Evolutionary conservation across 2,329 filamentous ascomycete genomes (phyloP).

Genomic region (Fusarium odoratissimum): DNA sequence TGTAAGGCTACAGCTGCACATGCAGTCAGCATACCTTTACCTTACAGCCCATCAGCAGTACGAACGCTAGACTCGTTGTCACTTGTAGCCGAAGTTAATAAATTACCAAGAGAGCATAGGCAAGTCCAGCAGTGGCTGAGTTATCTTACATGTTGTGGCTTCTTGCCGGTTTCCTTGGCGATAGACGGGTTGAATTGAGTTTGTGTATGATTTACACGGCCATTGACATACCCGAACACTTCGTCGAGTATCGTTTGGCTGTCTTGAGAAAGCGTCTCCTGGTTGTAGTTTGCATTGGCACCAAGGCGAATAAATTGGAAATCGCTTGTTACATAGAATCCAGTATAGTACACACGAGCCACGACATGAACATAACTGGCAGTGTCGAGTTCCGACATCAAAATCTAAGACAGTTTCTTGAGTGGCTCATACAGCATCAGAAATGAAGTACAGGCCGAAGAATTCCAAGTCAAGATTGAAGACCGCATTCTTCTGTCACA

Average conservation of each 20-base stretch:
- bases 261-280: background rate
- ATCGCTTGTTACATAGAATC: too few species aligned
- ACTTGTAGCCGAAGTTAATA: background rate
- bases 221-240: too few species aligned
- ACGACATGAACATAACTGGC: background rate
- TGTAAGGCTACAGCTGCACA: background rate
- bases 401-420: background rate
- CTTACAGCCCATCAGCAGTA: conserved; percentile 1
- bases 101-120: background rate
- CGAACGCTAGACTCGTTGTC: background rate
- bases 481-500: background rate
- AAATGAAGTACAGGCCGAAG: background rate
- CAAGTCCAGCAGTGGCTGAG: background rate
- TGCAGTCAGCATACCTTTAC: conserved; percentile 16
- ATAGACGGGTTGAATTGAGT: background rate
- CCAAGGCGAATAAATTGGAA: too few species aligned
- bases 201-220: background rate
- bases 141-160: background rate
- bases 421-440: background rate
- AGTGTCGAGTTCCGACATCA: background rate
- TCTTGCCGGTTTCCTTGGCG: background rate
- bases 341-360: fast-evolving
- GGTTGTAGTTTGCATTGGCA: background rate
- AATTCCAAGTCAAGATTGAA: background rate
- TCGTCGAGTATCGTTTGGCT: too few species aligned